Evolutionary conservation across 352 stramenopile species (phyloP).

Genomic region (Phytophthora europaea): DNA sequence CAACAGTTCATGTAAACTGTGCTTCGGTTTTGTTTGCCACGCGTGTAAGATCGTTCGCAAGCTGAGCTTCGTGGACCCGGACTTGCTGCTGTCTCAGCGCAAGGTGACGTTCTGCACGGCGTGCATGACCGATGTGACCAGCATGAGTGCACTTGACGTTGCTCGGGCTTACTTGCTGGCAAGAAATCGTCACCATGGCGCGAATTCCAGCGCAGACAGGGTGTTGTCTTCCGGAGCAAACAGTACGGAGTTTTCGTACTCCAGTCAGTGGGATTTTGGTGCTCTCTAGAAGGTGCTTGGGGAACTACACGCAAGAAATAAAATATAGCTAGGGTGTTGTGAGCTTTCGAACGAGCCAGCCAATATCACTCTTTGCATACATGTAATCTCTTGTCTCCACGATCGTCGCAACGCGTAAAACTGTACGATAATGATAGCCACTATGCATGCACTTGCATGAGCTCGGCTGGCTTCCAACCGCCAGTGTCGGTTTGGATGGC

Average conservation of each 20-base stretch:
- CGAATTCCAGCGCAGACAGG: background rate
- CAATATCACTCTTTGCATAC: background rate
- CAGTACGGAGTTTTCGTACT: background rate
- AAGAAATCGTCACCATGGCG: background rate
- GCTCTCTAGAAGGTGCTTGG: background rate
- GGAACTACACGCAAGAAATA: background rate
- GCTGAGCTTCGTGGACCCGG: slow-evolving; percentile 1
- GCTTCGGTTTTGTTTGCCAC: slow-evolving; percentile 2
- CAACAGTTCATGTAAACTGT: slow-evolving; percentile 13
- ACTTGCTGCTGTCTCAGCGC: background rate
- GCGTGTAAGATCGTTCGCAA: slow-evolving; percentile 3
- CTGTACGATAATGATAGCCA: no score
- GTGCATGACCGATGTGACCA: slow-evolving; percentile 15
- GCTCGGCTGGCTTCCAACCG: background rate
- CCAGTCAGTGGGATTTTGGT: background rate
- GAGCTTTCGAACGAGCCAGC: background rate
- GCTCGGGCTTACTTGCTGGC: background rate
- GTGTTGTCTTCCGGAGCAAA: background rate
- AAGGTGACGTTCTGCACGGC: slow-evolving; percentile 6
- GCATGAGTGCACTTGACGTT: background rate
- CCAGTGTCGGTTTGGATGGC: background rate
- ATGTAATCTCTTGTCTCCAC: no score
- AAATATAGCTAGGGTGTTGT: background rate
- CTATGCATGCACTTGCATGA: no score
- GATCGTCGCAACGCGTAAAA: no score